Conservation (phyloP, 2,329 filamentous ascomycete species). For the Stromatinia cepivora region DNA sequence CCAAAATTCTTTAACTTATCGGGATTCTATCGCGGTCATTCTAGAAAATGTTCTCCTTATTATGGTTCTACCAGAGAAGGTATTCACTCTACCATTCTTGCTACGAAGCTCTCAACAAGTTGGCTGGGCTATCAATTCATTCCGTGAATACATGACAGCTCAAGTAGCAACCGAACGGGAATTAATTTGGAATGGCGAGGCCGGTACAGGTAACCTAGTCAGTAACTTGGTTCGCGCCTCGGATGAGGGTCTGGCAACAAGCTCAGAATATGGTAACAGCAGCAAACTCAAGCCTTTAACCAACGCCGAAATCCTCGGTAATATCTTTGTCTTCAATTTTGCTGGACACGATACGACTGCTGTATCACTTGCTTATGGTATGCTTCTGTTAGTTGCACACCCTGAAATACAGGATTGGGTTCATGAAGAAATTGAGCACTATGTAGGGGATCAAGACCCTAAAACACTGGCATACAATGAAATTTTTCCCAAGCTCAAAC, state of each 20-base stretch:
- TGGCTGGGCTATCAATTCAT: constrained; percentile 12
- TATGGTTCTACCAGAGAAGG: constrained; percentile 8
- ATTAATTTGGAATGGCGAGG: background rate
- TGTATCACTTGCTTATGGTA: constrained; percentile 32
- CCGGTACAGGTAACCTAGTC: constrained; percentile 4
- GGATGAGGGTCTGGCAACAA: constrained; percentile 21
- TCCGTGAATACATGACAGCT: constrained; percentile 10
- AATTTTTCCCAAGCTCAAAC: constrained; percentile 44
- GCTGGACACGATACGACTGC: constrained; percentile 40
- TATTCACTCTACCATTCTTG: constrained; percentile 5
- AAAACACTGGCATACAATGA: constrained; percentile 41
- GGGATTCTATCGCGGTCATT: constrained; percentile 15
- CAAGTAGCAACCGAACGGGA: constrained; percentile 11
- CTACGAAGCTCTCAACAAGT: constrained; percentile 3
- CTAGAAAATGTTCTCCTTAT: constrained; percentile 2
- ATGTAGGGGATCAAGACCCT: constrained; percentile 31
- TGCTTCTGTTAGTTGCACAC: constrained; percentile 29
- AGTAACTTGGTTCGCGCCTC: constrained; percentile 32
- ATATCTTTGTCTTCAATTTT: constrained; percentile 37
- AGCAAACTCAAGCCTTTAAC: constrained; percentile 33
- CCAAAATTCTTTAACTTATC: constrained; percentile 10
- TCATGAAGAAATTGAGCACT: constrained; percentile 24
- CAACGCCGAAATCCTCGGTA: constrained; percentile 39
- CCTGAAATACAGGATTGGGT: constrained; percentile 26
- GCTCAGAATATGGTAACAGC: constrained; percentile 25